A percentile compares a stretch with the other conserved stretches of the same genome.
These are phyloP conservation scores for Ceratobasidium sp. DNA, from an alignment of 1,284 basidiomycete genomes.

Conservation along the genomic window DNA sequence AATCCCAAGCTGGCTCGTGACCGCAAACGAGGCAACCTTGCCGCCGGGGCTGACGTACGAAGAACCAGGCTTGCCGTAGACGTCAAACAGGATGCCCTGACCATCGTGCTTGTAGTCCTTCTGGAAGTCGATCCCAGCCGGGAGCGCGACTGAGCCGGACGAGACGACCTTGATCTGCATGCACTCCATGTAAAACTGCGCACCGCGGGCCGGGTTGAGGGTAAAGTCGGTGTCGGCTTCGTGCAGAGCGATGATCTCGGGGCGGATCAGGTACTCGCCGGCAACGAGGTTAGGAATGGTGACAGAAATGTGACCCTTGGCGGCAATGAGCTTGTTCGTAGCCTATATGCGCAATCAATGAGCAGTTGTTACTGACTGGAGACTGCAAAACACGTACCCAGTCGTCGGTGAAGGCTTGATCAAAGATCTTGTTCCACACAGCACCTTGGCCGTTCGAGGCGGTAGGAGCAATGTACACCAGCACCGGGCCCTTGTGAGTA, in stretches of 20 bases:
- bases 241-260: slow-evolving; percentile 48
- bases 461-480: slow-evolving; percentile 46
- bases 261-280: slow-evolving; percentile 47
- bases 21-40: slow-evolving; percentile 21
- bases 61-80: slow-evolving; percentile 19
- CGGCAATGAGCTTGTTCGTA: slow-evolving; percentile 46
- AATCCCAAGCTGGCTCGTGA: slow-evolving; percentile 24
- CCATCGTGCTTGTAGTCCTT: slow-evolving; percentile 26
- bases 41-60: slow-evolving; percentile 41
- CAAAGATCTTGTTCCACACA: slow-evolving; percentile 46
- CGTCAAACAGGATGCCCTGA: slow-evolving; percentile 29
- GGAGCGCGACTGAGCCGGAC: slow-evolving; percentile 13
- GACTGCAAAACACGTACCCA: slow-evolving; percentile 27
- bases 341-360: slow-evolving; percentile 29
- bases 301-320: slow-evolving; percentile 41
- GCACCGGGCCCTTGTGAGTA: slow-evolving; percentile 46
- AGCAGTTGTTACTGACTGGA: background rate
- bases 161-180: slow-evolving; percentile 42
- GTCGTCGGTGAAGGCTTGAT: slow-evolving; percentile 17
- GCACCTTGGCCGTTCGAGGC: slow-evolving; percentile 38
- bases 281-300: slow-evolving; percentile 44
- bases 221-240: slow-evolving; percentile 43
- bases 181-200: slow-evolving; percentile 45
- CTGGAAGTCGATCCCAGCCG: slow-evolving; percentile 28
- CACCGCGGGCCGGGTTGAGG: slow-evolving; percentile 39